These are phyloP conservation scores for Microcyclospora pomicola DNA, from an alignment of 2,329 filamentous ascomycete genomes.

Conservation along the genomic window DNA sequence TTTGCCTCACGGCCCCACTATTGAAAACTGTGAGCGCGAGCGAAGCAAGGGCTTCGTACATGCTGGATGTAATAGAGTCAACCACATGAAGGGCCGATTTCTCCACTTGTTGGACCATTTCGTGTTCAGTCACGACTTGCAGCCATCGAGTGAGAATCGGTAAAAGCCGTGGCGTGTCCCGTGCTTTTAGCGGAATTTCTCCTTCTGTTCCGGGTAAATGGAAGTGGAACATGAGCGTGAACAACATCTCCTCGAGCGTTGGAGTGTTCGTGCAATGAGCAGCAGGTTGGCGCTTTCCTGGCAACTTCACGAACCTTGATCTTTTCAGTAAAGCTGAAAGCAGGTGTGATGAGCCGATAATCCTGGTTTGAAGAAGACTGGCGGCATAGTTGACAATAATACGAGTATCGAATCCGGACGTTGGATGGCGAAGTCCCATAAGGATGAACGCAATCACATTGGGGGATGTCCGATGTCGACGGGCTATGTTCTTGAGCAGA, in stretches of 20 bases:
- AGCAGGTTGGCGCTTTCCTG: background rate
- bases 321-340: conserved; percentile 16
- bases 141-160: conserved; percentile 18
- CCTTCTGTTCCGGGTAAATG: conserved; percentile 6
- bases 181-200: conserved; percentile 7
- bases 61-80: conserved; percentile 12
- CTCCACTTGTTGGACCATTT: conserved; percentile 18
- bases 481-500: conserved; percentile 9
- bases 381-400: conserved; percentile 17
- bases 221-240: conserved; percentile 16
- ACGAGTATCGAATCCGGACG: conserved; percentile 15
- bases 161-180: conserved; percentile 10
- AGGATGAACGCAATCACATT: conserved; percentile 12
- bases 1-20: conserved; percentile 12
- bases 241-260: conserved; percentile 20
- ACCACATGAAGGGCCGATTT: conserved; percentile 13
- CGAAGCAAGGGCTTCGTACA: conserved; percentile 20
- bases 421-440: conserved; percentile 11
- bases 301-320: conserved; percentile 9
- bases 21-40: conserved; percentile 18
- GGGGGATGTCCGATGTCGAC: conserved; percentile 4
- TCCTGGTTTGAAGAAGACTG: conserved; percentile 11
- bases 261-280: conserved; percentile 10
- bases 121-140: conserved; percentile 15
- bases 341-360: conserved; percentile 15